Evolutionary conservation across 2,329 filamentous ascomycete species (phyloP), one percentile per base, ranked within the genome.

Genomic region (Aureobasidium sp.): DNA sequence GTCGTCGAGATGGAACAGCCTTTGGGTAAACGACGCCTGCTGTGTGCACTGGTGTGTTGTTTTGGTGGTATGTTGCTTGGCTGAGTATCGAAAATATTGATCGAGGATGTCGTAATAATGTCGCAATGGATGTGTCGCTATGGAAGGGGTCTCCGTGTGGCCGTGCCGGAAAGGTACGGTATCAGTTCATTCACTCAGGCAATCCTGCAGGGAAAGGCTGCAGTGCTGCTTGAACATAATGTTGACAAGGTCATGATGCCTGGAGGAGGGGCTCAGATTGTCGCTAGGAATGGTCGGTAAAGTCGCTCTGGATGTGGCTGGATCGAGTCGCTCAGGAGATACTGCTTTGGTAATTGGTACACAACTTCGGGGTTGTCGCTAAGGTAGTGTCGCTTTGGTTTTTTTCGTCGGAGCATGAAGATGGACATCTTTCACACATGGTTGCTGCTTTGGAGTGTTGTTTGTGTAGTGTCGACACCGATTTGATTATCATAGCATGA

Each of bases 401-500:
- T 55, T 2, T 39, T 13, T 41, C 20, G 36, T 55, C 51, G 36
- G 15, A 13, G 37, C 20, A 42, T 42, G 51, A 42, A 55, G 36
- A 29, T 29, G 51, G 36, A 32, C 32, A 42, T 55, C 36, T 23
- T 52, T 52, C 34, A 52, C 50, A 52, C 37, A 55, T 55, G 15
- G 51, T 37, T 55, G 51, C 51, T 55, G 51, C 51, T 55, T 55
- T 42, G 51, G 51, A 55, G 36, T 55, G 51, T 55, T 55, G 51
- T 20, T 20, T 20, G 20, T 20, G 20, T 42, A 13, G 23, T 41
- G 51, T 32, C 51, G 51, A 55, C 26, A 55, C 36, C 36, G 20
- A 55, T 17, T 13, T 17, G 20, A 55, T 29, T 17, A 55, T 42
- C 36, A 55, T 37, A 32, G 29, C 51, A 55, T 55, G 37, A 55